Percentiles rank a stretch among this genome's conserved stretches.
These are phyloP conservation scores for Neonectria sp. DNA, from an alignment of 2,329 filamentous ascomycete genomes.

Conservation along the genomic window DNA sequence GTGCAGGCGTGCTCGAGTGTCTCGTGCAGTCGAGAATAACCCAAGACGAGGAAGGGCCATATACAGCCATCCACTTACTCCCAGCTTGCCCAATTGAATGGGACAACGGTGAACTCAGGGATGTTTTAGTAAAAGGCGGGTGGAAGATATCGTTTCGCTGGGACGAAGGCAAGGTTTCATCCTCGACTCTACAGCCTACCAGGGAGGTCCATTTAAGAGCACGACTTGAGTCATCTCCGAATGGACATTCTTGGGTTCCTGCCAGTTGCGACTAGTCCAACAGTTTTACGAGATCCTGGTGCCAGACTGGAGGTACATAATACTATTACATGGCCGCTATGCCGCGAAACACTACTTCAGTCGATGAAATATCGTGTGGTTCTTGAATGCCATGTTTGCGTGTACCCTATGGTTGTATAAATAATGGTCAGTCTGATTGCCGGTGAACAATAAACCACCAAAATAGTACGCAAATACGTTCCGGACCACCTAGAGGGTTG, in stretches of 20 bases:
- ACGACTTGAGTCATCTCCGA: not conserved
- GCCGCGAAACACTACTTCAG: no score
- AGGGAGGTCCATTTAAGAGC: not conserved
- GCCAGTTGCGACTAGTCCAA: not conserved
- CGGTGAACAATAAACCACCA: not conserved
- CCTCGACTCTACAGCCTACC: not conserved
- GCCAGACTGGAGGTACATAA: not conserved
- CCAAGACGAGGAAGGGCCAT: not conserved
- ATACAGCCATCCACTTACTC: conserved; percentile 33
- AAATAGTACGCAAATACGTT: no score
- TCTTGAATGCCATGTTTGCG: no score
- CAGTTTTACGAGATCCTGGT: not conserved
- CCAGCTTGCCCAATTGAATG: conserved; percentile 38
- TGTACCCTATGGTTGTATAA: no score
- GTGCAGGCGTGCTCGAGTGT: conserved; percentile 42
- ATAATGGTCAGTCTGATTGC: no score
- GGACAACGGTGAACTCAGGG: conserved; percentile 18
- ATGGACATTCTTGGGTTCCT: not conserved
- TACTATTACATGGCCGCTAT: not conserved
- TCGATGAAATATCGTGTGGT: no score
- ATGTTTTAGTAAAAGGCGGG: conserved; percentile 26
- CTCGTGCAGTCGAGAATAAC: conserved; percentile 38
- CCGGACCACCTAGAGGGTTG: no score
- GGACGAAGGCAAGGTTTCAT: conserved; percentile 13
- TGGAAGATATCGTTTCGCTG: conserved; percentile 38